Base-by-base conservation (phyloP, 2,329 filamentous ascomycete genomes). In the Neopestalotiopsis sp. region DNA sequence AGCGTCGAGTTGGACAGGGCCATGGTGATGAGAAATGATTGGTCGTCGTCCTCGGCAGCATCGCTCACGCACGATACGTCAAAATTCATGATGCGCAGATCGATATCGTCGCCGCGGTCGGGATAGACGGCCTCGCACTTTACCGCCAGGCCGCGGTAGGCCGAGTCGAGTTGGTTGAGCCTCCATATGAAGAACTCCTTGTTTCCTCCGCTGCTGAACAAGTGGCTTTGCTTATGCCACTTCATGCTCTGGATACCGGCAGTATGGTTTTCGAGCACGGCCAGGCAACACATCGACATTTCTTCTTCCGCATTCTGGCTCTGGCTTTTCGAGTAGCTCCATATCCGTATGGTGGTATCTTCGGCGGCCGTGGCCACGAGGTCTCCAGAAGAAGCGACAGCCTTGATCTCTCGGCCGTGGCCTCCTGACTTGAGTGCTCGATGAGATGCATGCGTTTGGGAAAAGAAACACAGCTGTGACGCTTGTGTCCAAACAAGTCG, bases 151-250 rank as follows among this genome's bases (percentile, higher is more conserved):
- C 86, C 85, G 14, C 73, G 73, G 64, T 86, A 85, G 13, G 76
- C 80, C 1, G 85, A 82, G 32, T 89, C 84, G 6, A 92, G 78
- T 12, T 76, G 76, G 61, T 83, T 84, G 42, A 95, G 79, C 56
- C 88, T 87, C 95, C 96, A 99, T 12, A 95, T 87, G 74, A 91
- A 95, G 71, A 98, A 92, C 79, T 99, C 95, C 78, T 98, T 95
- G 70, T 90, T 91, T 0, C 95, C 96, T 5, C 89, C 94, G 74
- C 94, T 95, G 72, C 93, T 97, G 77, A 98, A 92, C 2, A 99
- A 87, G 73, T 91, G 92, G 1, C 84, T 79, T 2, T 91, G 88
- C 61, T 88, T 86, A 1, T 92, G 89, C 93, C 94, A 98, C 70
- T 87, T 87, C 1, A 97, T 83, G 70, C 91, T 87, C 78, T 98